Percentiles rank a stretch among this genome's conserved stretches.
Evolutionary conservation across 2,329 filamentous ascomycete species (phyloP).

Genomic region (Fusarium concolor): DNA sequence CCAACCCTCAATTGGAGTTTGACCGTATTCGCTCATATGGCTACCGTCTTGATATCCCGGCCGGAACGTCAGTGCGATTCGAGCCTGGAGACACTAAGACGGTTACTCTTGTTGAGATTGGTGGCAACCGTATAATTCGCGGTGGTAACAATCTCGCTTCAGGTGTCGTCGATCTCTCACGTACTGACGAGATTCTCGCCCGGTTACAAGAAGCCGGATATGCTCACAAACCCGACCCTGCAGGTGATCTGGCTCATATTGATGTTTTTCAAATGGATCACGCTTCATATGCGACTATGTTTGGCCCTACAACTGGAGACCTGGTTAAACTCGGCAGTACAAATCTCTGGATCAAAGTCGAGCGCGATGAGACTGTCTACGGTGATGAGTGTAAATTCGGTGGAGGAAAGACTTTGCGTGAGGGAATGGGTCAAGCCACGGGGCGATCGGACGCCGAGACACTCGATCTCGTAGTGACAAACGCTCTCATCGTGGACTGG

Average conservation of each 20-base stretch:
- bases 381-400: constrained; percentile 97
- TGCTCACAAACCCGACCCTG: constrained; percentile 77
- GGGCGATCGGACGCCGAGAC: constrained; percentile 78
- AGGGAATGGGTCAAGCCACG: constrained; percentile 94
- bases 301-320: constrained; percentile 91
- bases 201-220: constrained; percentile 80
- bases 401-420: constrained; percentile 90
- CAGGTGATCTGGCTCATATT: constrained; percentile 63
- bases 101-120: constrained; percentile 89
- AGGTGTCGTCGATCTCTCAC: constrained; percentile 74
- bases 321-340: constrained; percentile 84
- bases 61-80: constrained; percentile 91
- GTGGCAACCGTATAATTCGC: constrained; percentile 79
- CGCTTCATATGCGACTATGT: constrained; percentile 86
- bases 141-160: constrained; percentile 86
- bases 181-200: constrained; percentile 73
- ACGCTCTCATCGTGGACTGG: constrained; percentile 91
- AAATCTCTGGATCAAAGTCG: constrained; percentile 90
- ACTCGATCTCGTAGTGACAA: constrained; percentile 87
- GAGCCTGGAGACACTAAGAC: constrained; percentile 94
- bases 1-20: constrained; percentile 90
- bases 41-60: constrained; percentile 87
- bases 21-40: constrained; percentile 86
- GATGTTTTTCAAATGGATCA: constrained; percentile 78
- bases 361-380: constrained; percentile 85